Base-by-base conservation (phyloP, 2,329 filamentous ascomycete genomes). In the Fusarium camptoceras region DNA sequence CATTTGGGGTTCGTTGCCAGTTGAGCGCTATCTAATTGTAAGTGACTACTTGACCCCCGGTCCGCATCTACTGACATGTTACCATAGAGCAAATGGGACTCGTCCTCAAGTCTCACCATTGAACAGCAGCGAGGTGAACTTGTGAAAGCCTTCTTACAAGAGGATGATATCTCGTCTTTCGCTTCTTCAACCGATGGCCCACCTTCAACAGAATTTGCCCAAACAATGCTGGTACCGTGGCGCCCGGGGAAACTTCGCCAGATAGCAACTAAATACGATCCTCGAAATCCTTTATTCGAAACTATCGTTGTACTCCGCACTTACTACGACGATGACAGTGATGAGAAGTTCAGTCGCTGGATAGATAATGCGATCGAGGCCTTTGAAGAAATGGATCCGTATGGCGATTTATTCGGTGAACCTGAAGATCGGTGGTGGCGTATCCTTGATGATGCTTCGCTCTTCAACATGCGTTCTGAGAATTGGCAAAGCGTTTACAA, bases 121-220 rank as follows among this genome's bases (percentile, higher is more conserved):
- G 4, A 24, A 10, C 11, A 59, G 1, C 49, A 59, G 30, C 28
- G 30, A 24, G 15, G 25, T 1, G 15, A 25, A 4, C 24, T 59
- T 2, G 8, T 59, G 1, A 31, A 39, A 16, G 24, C 24, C 1
- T 59, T 59, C 20, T 0, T 44, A 2, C 12, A 25, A 10, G 49
- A 56, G 8, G 16, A 59, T 3, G 30, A 44, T 8, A 30, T 44
- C n/a, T 56, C 28, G 2, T 3, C 7, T 9, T 55, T 44, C 5
- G 4, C 8, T 3, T 58, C 28, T 5, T 12, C 4, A 2, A 1
- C 22, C 3, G 12, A 12, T 12, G 15, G 14, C 5, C 0, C 3
- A 2, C 10, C 4, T 5, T 28, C 24, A 3, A 15, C 0, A 10
- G 22, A 44, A 1, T 15, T 59, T 4, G 18, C 39, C 3, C 6